A percentile compares a stretch with the other conserved stretches of the same genome.
These are phyloP conservation scores for Termitomyces titanicus DNA, from an alignment of 768 basidiomycete species.

Conservation along the genomic window DNA sequence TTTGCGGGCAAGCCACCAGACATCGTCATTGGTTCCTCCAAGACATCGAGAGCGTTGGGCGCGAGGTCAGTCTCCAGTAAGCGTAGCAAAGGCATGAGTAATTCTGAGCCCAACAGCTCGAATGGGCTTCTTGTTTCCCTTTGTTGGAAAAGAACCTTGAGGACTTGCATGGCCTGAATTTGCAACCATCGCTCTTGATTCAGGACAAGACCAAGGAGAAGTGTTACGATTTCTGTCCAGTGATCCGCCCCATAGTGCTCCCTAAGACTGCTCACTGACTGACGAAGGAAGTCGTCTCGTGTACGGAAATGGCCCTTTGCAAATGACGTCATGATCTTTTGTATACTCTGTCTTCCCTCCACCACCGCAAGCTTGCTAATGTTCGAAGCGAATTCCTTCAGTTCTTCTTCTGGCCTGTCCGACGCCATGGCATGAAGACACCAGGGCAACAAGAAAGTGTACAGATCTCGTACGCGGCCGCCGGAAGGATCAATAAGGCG, in stretches of 20 bases:
- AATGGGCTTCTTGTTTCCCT: constrained; percentile 74
- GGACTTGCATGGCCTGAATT: constrained; percentile 79
- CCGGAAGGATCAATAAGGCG: constrained; percentile 69
- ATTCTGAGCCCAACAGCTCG: constrained; percentile 74
- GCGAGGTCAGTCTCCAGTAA: constrained; percentile 87
- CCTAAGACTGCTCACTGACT: constrained; percentile 79
- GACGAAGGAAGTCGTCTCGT: constrained; percentile 89
- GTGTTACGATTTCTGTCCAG: constrained; percentile 79
- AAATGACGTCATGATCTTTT: constrained; percentile 87
- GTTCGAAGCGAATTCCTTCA: constrained; percentile 70
- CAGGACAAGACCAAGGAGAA: constrained; percentile 83
- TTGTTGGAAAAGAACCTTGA: constrained; percentile 87
- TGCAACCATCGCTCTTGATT: constrained; percentile 82
- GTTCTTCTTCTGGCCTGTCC: constrained; percentile 52
- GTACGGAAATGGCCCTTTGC: constrained; percentile 85
- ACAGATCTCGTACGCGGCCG: constrained; percentile 76
- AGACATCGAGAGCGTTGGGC: constrained; percentile 83
- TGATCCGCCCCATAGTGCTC: constrained; percentile 77
- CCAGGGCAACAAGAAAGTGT: constrained; percentile 83
- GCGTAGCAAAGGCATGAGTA: constrained; percentile 87
- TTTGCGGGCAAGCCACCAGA: constrained; percentile 74
- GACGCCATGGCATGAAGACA: constrained; percentile 76
- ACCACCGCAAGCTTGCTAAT: constrained; percentile 68
- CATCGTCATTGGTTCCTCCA: constrained; percentile 86
- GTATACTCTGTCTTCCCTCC: constrained; percentile 75